Evolutionary conservation across 805 yeast genomes (phyloP), one percentile per base, ranked within the genome.

Genomic region (Metschnikowia lachancei): DNA sequence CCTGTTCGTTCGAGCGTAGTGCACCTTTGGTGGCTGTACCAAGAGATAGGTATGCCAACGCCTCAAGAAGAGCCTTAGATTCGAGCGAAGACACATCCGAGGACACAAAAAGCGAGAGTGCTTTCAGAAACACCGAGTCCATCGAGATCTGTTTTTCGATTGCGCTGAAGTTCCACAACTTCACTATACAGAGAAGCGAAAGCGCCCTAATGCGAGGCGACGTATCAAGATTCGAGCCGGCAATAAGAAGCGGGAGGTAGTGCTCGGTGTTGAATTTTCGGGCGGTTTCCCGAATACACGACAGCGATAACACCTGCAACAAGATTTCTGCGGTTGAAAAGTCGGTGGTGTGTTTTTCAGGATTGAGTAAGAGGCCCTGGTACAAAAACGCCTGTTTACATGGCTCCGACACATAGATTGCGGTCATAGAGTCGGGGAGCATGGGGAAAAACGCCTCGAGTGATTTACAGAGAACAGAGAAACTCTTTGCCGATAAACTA

Each of bases 141-240:
- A 53, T 41, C 17, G 57, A 43, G 11, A 55, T 44, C n/a, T 39
- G 52, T 24, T 43, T 30, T 26, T 55, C 59, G 22, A 52, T 45
- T 17, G 51, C 43, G n/a, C 53, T 45, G 42, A 55, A 53, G 36
- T 41, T 50, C 59, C 59, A 55, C n/a, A 55, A 32, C 37, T 55
- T 55, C 28, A 54, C 56, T 6, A 54, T 41, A 41, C 59, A 49
- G 9, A 55, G 38, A 18, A 52, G 52, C 17, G 57, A 52, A 3
- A 52, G 45, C 2, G 56, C 46, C 39, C 36, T 22, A 1, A 53
- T 36, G 2, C 12, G 9, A 11, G 24, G 20, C 11, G 46, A 22
- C 24, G 36, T 16, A 11, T 38, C 35, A 4, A 46, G 32, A 7
- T 43, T 37, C 0, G 48, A 35, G 3, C 58, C 58, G 2, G 47